A percentile compares a stretch with the other conserved stretches of the same genome.
Evolutionary conservation across 345 rosid genomes (phyloP).

Genomic region (Pelargonium nanum): DNA sequence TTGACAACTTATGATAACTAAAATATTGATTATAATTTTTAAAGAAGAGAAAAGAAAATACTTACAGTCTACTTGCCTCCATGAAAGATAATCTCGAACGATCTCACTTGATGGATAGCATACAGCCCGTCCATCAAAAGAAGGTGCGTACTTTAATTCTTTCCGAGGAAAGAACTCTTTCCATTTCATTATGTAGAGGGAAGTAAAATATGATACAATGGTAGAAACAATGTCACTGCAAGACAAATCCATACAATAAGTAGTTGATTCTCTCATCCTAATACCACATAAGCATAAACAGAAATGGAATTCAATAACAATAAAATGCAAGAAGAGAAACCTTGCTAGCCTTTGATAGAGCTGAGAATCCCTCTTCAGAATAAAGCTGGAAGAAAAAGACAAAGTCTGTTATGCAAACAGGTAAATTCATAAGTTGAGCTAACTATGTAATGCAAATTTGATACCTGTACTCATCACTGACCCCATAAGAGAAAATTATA

Average conservation of each 20-base stretch:
- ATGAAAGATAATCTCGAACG: constrained; percentile 72
- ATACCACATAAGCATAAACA: neutral
- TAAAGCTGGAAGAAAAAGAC: constrained; percentile 41
- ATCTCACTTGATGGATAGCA: constrained; percentile 74
- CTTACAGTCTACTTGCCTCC: constrained; percentile 99
- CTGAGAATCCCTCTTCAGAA: constrained; percentile 53
- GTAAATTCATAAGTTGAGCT: constrained; percentile 6
- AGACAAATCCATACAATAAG: neutral
- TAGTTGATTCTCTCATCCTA: neutral
- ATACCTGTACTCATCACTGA: constrained; percentile 90
- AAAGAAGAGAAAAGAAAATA: constrained; percentile 7
- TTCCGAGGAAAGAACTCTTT: constrained; percentile 60
- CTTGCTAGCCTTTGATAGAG: constrained; percentile 56
- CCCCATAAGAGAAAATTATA: constrained; percentile 64
- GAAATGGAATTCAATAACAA: neutral
- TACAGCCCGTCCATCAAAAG: constrained; percentile 83
- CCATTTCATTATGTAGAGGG: constrained; percentile 63
- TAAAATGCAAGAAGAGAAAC: constrained; percentile 19
- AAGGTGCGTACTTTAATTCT: constrained; percentile 57
- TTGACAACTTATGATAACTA: neutral
- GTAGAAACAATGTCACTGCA: constrained; percentile 57
- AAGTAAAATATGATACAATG: constrained; percentile 62
- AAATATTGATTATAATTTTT: neutral
- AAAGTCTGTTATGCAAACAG: neutral
- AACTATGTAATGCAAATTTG: constrained; percentile 5